phyloP scores from a whole-genome alignment of 1,284 basidiomycete species.

The Mycosarcoma maydis region DNA sequence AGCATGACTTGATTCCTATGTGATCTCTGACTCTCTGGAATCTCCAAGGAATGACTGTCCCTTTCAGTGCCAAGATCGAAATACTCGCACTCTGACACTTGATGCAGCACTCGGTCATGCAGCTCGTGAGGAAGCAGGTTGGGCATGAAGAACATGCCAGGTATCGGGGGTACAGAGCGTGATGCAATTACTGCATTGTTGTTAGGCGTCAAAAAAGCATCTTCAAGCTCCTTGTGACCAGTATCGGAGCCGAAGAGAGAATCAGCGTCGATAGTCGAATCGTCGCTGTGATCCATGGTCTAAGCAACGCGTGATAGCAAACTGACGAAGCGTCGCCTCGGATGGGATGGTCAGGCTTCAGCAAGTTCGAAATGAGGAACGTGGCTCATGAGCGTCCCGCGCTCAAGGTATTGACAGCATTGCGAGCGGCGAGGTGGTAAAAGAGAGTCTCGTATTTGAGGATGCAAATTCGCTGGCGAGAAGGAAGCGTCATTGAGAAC shows the following conservation, averaged over 20 bases:
- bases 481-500: no score
- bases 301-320: neutral
- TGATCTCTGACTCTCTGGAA: slow-evolving; percentile 1
- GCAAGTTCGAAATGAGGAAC: neutral
- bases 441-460: no score
- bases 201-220: neutral
- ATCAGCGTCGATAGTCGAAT: slow-evolving; percentile 15
- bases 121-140: slow-evolving; percentile 19
- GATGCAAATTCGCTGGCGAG: no score
- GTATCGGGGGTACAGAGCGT: slow-evolving; percentile 10
- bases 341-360: no score
- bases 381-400: neutral
- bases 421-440: no score
- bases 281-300: slow-evolving; percentile 13
- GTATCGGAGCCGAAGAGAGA: slow-evolving; percentile 33
- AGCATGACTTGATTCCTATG: slow-evolving; percentile 46
- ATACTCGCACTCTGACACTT: slow-evolving; percentile 36
- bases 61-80: slow-evolving; percentile 13
- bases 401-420: neutral
- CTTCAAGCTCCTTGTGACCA: neutral
- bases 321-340: neutral
- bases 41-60: neutral
- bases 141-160: slow-evolving; percentile 41
- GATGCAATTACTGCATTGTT: slow-evolving; percentile 6
- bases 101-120: slow-evolving; percentile 18